Evolutionary conservation across 1,139 yeast genomes (phyloP), one percentile per base, ranked within the genome.

Genomic region (Candida freyschussii): DNA sequence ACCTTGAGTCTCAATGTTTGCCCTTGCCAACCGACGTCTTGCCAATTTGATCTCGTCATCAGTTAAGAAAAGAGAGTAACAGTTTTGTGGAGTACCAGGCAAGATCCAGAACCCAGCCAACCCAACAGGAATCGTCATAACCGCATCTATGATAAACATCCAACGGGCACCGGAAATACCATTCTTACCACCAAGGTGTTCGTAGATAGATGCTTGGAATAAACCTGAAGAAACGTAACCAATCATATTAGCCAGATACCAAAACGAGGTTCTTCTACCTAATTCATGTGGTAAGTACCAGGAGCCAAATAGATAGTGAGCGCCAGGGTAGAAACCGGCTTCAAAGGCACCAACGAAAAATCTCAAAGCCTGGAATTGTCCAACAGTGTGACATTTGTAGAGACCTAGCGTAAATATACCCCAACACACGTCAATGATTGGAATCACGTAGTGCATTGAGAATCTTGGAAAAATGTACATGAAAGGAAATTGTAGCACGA

Each of bases 161-260:
- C 87, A 80, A 58, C 78, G 69, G 86, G 87, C 80, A 10, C 83
- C 76, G 20, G 60, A 66, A 23, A 74, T 58, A 2, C 83, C 80
- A 34, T 56, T 55, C 7, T 53, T 55, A 18, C 73, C 75, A 35
- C 65, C 60, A 45, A 75, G 50, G 17, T 56, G 46, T 27, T 68
- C 55, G 47, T 62, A 72, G 30, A 77, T 70, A 7, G 79, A 74
- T 11, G 79, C 72, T 33, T 79, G 79, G 26, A 80, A 60, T 33
- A 77, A 67, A 26, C 86, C 84, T 7, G 82, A 84, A 45, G 75
- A 73, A 7, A 69, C 69, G 30, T 82, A 30, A 13, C 36, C 34
- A 11, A 34, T 13, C 17, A 26, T 21, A 19, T 24, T 26, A 13
- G 26, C 32, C 21, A 28, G 15, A 24, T 27, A 33, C 18, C 26